phyloP scores from a whole-genome alignment of 116 monocot genomes.

The Cymodocea nodosa region DNA sequence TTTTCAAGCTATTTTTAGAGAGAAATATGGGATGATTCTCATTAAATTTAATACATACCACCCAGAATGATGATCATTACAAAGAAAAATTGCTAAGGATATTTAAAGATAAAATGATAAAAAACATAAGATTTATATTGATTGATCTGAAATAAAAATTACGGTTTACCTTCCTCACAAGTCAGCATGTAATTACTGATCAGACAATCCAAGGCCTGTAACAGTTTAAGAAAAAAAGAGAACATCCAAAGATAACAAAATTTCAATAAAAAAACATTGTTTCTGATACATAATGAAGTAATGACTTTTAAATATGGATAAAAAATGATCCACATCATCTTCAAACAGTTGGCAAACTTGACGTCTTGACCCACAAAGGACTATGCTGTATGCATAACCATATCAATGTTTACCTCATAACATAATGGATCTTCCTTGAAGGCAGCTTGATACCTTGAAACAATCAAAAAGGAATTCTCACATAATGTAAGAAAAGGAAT shows the following conservation, averaged over 20 bases:
- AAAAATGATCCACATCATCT: background rate
- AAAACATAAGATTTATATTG: background rate
- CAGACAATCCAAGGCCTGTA: slow-evolving; percentile 93
- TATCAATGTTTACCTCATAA: slow-evolving; percentile 50
- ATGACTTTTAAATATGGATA: background rate
- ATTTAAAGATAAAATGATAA: background rate
- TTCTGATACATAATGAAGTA: background rate
- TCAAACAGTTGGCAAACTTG: background rate
- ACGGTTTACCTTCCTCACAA: slow-evolving; percentile 76
- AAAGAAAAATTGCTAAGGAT: no score
- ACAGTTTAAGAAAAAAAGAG: slow-evolving; percentile 2
- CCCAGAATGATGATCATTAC: no score
- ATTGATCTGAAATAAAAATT: background rate
- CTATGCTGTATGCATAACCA: no score
- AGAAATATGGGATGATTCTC: no score
- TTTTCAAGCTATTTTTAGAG: no score
- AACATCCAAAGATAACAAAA: background rate
- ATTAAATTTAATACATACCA: no score
- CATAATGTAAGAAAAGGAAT: background rate
- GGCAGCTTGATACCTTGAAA: slow-evolving; percentile 82
- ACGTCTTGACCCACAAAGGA: background rate
- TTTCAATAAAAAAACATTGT: background rate
- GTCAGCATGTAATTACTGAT: slow-evolving; percentile 92
- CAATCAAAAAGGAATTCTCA: background rate
- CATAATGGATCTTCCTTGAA: slow-evolving; percentile 91